These are phyloP conservation scores for Phytophthora macrochlamydospora DNA, from an alignment of 352 stramenopile species.

Conservation along the genomic window DNA sequence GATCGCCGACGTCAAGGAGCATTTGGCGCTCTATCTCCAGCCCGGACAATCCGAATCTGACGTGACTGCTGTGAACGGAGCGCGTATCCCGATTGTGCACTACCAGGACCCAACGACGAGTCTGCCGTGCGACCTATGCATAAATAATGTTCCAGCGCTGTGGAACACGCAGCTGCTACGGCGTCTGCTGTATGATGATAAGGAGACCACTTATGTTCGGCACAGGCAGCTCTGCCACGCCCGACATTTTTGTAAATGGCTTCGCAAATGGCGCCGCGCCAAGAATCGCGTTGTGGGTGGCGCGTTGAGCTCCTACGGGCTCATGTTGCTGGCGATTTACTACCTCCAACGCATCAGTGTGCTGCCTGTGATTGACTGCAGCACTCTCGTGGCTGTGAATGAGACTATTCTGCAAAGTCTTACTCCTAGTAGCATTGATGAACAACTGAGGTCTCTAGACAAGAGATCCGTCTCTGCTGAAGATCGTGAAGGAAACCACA, in stretches of 20 bases:
- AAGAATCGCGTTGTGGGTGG: constrained; percentile 38
- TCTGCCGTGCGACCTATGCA: constrained; percentile 70
- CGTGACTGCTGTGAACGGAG: constrained; percentile 35
- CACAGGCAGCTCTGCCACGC: constrained; percentile 18
- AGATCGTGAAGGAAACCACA: background rate
- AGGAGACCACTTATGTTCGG: constrained; percentile 1
- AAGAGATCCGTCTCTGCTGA: constrained; percentile 21
- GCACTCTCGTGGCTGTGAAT: constrained; percentile 22
- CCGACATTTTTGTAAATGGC: constrained; percentile 48
- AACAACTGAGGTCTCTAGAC: constrained; percentile 17
- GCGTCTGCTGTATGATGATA: constrained; percentile 30
- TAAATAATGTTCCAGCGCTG: constrained; percentile 83
- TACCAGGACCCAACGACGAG: constrained; percentile 44
- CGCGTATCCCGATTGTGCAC: constrained; percentile 76
- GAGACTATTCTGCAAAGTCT: constrained; percentile 23
- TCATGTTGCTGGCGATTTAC: constrained; percentile 70
- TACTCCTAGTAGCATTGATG: constrained; percentile 25
- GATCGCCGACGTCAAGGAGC: constrained; percentile 68
- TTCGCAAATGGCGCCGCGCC: constrained; percentile 56
- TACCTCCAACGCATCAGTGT: constrained; percentile 62
- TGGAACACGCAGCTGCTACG: constrained; percentile 79
- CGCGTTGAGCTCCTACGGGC: constrained; percentile 71
- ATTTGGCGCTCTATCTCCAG: constrained; percentile 64
- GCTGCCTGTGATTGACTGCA: constrained; percentile 57
- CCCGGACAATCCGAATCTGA: constrained; percentile 15